Conservation (phyloP, 805 yeast genomes). For the Kluyveromyces wickerhamii region DNA sequence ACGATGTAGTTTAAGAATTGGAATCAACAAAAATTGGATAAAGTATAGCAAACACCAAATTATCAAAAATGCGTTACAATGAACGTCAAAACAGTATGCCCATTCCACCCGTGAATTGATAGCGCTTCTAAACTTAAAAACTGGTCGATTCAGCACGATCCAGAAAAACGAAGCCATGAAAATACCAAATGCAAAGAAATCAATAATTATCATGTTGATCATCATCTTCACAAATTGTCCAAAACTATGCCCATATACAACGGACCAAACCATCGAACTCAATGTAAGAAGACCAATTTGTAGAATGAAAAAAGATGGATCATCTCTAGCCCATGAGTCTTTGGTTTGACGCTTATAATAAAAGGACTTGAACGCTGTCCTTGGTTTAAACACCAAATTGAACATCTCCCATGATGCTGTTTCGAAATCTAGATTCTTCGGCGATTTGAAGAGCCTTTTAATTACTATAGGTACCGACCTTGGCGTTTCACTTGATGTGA, state of each 20-base stretch:
- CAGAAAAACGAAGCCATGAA: slow-evolving; percentile 66
- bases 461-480: slow-evolving; percentile 28
- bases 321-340: slow-evolving; percentile 82
- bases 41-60: slow-evolving; percentile 73
- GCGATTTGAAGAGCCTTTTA: slow-evolving; percentile 55
- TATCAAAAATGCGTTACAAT: slow-evolving; percentile 79
- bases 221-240: slow-evolving; percentile 57
- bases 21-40: slow-evolving; percentile 66
- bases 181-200: slow-evolving; percentile 65
- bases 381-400: slow-evolving; percentile 64
- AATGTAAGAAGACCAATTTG: slow-evolving; percentile 57
- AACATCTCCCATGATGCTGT: slow-evolving; percentile 90
- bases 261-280: slow-evolving; percentile 86
- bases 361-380: slow-evolving; percentile 71
- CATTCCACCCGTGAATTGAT: slow-evolving; percentile 46
- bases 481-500: not conserved
- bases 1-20: slow-evolving; percentile 55
- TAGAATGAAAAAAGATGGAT: slow-evolving; percentile 78
- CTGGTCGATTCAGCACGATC: slow-evolving; percentile 59
- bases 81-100: slow-evolving; percentile 93
- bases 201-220: slow-evolving; percentile 76
- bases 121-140: slow-evolving; percentile 36
- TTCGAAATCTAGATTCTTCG: slow-evolving; percentile 73
- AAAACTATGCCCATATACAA: slow-evolving; percentile 63
- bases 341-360: slow-evolving; percentile 77